Conservation (phyloP, 2,329 filamentous ascomycete species). For the Penicillium fuscoglaucum region DNA sequence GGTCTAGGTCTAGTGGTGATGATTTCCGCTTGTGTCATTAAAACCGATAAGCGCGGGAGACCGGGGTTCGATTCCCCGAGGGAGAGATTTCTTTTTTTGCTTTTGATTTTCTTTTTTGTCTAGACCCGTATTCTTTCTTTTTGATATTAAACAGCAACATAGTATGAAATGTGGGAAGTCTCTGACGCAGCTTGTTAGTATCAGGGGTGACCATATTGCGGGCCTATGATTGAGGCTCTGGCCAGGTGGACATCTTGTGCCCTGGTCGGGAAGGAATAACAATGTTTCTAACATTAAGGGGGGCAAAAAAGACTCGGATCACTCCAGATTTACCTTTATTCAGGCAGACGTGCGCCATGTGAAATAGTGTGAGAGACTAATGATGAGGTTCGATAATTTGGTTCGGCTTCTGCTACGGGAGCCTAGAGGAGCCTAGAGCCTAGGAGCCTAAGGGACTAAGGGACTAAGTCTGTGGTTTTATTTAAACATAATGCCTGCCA, state of each 20-base stretch:
- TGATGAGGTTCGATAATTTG: neutral
- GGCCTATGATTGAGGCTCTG: neutral
- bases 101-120: slow-evolving; percentile 1
- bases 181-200: neutral
- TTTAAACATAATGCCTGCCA: neutral
- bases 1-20: slow-evolving; percentile 46
- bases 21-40: slow-evolving; percentile 44
- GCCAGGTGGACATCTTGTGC: too few species aligned
- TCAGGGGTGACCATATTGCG: neutral
- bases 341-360: neutral
- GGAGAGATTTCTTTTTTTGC: slow-evolving; percentile 35
- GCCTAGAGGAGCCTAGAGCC: neutral
- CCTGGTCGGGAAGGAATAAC: neutral
- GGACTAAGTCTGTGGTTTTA: neutral
- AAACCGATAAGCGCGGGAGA: slow-evolving; percentile 37
- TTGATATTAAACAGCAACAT: neutral
- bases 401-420: neutral
- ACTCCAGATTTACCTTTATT: neutral
- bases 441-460: too few species aligned
- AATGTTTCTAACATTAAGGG: neutral
- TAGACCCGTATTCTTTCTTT: neutral
- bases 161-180: neutral
- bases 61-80: slow-evolving; percentile 42
- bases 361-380: neutral
- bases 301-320: too few species aligned